Evolutionary conservation across 345 rosid genomes (phyloP).

Genomic region (Citrus glauca): DNA sequence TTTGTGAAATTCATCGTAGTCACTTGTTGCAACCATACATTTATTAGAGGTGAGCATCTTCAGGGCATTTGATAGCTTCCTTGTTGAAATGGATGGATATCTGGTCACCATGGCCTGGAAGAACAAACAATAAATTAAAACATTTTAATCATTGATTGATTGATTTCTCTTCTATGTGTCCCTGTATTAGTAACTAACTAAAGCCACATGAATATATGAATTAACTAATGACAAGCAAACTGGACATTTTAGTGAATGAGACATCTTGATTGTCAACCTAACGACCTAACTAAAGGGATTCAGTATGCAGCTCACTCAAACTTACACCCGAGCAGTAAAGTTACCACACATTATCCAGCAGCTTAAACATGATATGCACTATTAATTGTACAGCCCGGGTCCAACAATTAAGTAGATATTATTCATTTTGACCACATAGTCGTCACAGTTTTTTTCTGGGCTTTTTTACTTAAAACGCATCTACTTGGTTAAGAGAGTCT

Average conservation of each 20-base stretch:
- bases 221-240: background rate
- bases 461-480: no score
- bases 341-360: background rate
- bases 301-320: background rate
- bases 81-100: slow-evolving; percentile 69
- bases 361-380: background rate
- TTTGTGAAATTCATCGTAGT: slow-evolving; percentile 77
- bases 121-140: background rate
- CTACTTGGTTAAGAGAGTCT: no score
- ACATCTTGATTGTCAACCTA: background rate
- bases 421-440: no score
- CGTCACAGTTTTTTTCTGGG: no score
- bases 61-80: slow-evolving; percentile 71
- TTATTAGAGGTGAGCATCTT: slow-evolving; percentile 62
- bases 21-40: slow-evolving; percentile 88
- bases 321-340: background rate
- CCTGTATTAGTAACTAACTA: background rate
- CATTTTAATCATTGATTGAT: background rate
- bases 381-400: no score
- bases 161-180: background rate
- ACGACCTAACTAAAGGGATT: background rate
- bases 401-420: no score
- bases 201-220: background rate
- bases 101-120: slow-evolving; percentile 84
- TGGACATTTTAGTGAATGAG: background rate